Percentiles rank a stretch among this genome's conserved stretches.
Evolutionary conservation across 352 stramenopile genomes (phyloP).

Genomic region (Pythium monospermum): DNA sequence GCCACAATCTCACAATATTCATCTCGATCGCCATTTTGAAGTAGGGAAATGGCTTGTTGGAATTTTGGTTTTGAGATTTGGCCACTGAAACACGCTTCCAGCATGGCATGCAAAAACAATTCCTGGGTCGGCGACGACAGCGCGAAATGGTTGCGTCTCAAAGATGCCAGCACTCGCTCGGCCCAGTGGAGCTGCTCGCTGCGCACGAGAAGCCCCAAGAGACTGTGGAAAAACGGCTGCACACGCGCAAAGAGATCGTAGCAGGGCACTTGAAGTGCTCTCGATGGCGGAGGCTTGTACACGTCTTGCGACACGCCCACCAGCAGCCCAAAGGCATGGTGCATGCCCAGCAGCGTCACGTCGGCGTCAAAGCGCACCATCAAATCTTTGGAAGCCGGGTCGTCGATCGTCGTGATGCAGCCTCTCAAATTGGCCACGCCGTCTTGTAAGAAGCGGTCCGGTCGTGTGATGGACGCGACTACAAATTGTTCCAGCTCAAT

Average conservation of each 20-base stretch:
- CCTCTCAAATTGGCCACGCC: constrained; percentile 40
- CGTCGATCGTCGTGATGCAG: constrained; percentile 56
- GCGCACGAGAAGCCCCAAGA: constrained; percentile 62
- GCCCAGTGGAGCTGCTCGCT: constrained; percentile 63
- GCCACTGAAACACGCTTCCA: constrained; percentile 56
- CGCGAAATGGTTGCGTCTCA: constrained; percentile 46
- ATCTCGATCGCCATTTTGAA: constrained; percentile 48
- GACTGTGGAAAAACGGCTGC: constrained; percentile 75
- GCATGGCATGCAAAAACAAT: constrained; percentile 75
- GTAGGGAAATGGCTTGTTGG: constrained; percentile 39
- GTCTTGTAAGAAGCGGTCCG: constrained; percentile 25
- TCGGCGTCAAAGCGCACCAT: constrained; percentile 80
- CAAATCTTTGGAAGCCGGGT: constrained; percentile 43
- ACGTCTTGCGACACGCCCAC: constrained; percentile 77
- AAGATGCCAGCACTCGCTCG: constrained; percentile 32
- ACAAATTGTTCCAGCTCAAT: constrained; percentile 46
- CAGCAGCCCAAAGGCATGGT: constrained; percentile 65
- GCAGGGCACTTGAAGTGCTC: constrained; percentile 36
- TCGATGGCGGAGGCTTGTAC: constrained; percentile 54
- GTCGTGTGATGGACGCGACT: constrained; percentile 5
- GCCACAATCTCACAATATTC: constrained; percentile 85
- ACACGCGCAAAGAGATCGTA: constrained; percentile 77
- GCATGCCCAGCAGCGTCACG: constrained; percentile 60
- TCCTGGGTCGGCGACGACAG: constrained; percentile 71
- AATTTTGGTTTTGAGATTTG: constrained; percentile 40